Evolutionary conservation across 768 basidiomycete genomes (phyloP).

Genomic region (Albatrellus ellisii): DNA sequence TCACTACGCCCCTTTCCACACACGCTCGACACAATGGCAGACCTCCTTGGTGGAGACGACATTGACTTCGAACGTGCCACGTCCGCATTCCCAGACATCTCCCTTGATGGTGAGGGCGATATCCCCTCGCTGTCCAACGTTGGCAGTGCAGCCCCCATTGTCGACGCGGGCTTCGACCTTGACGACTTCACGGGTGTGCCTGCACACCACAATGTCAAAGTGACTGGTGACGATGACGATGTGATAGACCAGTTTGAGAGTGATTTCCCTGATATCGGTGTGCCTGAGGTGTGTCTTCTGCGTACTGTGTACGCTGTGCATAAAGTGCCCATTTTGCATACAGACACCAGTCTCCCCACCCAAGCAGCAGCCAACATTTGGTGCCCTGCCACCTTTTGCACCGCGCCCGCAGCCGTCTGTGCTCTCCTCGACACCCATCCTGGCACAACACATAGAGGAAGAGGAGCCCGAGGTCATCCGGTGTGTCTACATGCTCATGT

Average conservation of each 20-base stretch:
- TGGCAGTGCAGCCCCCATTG: slow-evolving; percentile 15
- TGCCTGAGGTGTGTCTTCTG: slow-evolving; percentile 24
- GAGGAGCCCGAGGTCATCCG: slow-evolving; percentile 83
- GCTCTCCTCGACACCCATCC: slow-evolving; percentile 59
- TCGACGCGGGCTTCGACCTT: slow-evolving; percentile 40
- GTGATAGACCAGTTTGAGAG: slow-evolving; percentile 69
- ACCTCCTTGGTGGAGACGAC: slow-evolving; percentile 31
- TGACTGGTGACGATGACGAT: slow-evolving; percentile 68
- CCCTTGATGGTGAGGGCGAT: slow-evolving; percentile 52
- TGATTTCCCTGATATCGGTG: slow-evolving; percentile 73
- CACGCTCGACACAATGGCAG: slow-evolving; percentile 16
- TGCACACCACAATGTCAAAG: slow-evolving; percentile 44
- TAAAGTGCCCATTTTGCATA: slow-evolving; percentile 3
- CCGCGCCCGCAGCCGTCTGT: slow-evolving; percentile 66
- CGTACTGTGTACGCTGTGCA: slow-evolving; percentile 7
- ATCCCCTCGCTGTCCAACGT: slow-evolving; percentile 29
- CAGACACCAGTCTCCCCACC: slow-evolving; percentile 10
- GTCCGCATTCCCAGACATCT: slow-evolving; percentile 77
- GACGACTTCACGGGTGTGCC: slow-evolving; percentile 47
- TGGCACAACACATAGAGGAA: slow-evolving; percentile 53
- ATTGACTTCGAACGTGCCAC: slow-evolving; percentile 78
- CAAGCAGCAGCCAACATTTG: slow-evolving; percentile 28
- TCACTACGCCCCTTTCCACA: background rate
- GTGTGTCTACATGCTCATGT: slow-evolving; percentile 24
- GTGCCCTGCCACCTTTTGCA: slow-evolving; percentile 46